A percentile compares a stretch with the other conserved stretches of the same genome.
Evolutionary conservation across 768 basidiomycete species (phyloP).

Genomic region (Pulveroboletus sp.): DNA sequence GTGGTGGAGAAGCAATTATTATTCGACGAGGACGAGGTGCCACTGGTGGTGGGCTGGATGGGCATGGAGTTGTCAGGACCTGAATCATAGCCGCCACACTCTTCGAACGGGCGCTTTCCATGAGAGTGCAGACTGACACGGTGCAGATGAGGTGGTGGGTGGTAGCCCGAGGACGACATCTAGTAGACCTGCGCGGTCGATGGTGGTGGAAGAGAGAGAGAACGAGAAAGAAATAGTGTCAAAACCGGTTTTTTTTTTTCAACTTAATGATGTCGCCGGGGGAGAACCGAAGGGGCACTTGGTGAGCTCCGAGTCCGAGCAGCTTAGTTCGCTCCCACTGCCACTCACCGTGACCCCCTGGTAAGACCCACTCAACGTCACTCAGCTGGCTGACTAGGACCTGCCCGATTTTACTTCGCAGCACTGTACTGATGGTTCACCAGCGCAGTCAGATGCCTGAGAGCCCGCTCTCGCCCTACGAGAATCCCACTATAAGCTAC

Average conservation of each 20-base stretch:
- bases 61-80: constrained; percentile 28
- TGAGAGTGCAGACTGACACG: constrained; percentile 24
- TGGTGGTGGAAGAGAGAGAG: constrained; percentile 16
- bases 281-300: not conserved
- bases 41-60: constrained; percentile 21
- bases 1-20: constrained; percentile 10
- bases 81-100: constrained; percentile 32
- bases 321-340: constrained; percentile 11
- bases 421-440: not conserved
- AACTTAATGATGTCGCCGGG: not conserved
- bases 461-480: not conserved
- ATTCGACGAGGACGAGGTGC: constrained; percentile 22
- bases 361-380: constrained; percentile 1
- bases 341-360: not conserved
- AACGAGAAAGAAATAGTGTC: not conserved
- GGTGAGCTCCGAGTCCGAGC: not conserved
- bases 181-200: constrained; percentile 9
- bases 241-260: constrained; percentile 7
- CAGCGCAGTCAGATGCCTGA: not conserved
- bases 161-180: constrained; percentile 24
- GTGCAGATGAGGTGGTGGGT: constrained; percentile 21
- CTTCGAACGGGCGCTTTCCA: constrained; percentile 32
- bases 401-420: constrained; percentile 1
- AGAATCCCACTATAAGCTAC: constrained; percentile 1
- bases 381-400: not conserved